Base-by-base conservation (phyloP, 768 basidiomycete species). In the Trametes meyenii region DNA sequence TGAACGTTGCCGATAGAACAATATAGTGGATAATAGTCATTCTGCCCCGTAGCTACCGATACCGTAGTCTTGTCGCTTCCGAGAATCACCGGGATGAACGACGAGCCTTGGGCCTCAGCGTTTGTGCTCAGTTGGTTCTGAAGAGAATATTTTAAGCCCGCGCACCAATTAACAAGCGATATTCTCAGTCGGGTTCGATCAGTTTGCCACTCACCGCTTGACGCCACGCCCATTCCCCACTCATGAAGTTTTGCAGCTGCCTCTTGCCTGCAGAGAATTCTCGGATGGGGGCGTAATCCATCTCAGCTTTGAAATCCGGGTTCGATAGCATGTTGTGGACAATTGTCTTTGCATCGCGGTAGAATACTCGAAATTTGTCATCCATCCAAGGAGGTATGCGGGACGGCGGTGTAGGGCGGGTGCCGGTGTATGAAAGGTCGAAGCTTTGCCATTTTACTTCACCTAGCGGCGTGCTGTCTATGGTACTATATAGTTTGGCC, bases 361-460 rank as follows among this genome's bases (percentile, higher is more conserved):
- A 69, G 66, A 63, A 71, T 6, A 74, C 62, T 23, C 69, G 68
- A 46, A 67, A 68, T n/a, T n/a, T n/a, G n/a, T n/a, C n/a, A n/a
- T n/a, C n/a, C n/a, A n/a, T n/a, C n/a, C n/a, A n/a, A n/a, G n/a
- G n/a, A n/a, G n/a, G n/a, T n/a, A n/a, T n/a, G n/a, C n/a, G n/a
- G n/a, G n/a, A n/a, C n/a, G n/a, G n/a, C n/a, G n/a, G n/a, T n/a
- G n/a, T n/a, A n/a, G n/a, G n/a, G n/a, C n/a, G n/a, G n/a, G n/a
- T n/a, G n/a, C n/a, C n/a, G n/a, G n/a, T n/a, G n/a, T n/a, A n/a
- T n/a, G n/a, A n/a, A n/a, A n/a, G n/a, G n/a, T n/a, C n/a, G n/a
- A n/a, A n/a, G n/a, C n/a, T n/a, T n/a, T n/a, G n/a, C n/a, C n/a
- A 81, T 0, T 74, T 71, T 8, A 71, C 69, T 33, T 75, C 74